Evolutionary conservation across 805 yeast genomes (phyloP).

Genomic region (Pichia phayaonensis): DNA sequence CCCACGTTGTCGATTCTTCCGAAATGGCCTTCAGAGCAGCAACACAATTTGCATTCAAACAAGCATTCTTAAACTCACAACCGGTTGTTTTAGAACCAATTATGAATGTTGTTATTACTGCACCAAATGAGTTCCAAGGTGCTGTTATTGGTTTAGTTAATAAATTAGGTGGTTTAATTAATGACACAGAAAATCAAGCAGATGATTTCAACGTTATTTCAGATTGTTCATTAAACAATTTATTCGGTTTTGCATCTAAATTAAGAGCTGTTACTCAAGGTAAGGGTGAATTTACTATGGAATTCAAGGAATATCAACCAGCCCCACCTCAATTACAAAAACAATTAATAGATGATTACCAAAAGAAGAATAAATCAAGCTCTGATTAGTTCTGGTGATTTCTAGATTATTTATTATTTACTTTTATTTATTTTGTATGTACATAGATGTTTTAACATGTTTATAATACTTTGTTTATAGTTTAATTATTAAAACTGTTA

Average conservation of each 20-base stretch:
- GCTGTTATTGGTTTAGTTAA: constrained; percentile 83
- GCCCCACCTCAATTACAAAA: constrained; percentile 85
- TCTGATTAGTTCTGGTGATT: neutral
- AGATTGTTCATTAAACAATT: constrained; percentile 91
- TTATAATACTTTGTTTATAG: constrained; percentile 1
- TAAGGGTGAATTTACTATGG: constrained; percentile 95
- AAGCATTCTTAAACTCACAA: constrained; percentile 74
- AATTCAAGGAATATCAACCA: constrained; percentile 87
- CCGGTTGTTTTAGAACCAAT: constrained; percentile 95
- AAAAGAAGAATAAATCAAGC: constrained; percentile 40
- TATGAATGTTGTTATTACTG: constrained; percentile 87
- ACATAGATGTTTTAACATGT: neutral
- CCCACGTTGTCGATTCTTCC: constrained; percentile 94
- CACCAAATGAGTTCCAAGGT: constrained; percentile 97
- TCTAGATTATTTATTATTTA: neutral
- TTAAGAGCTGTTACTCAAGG: constrained; percentile 97
- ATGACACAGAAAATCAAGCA: constrained; percentile 87
- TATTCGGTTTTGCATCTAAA: constrained; percentile 95
- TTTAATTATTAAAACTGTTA: neutral
- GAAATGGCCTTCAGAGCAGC: constrained; percentile 95
- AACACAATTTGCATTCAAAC: constrained; percentile 83
- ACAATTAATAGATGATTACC: constrained; percentile 78
- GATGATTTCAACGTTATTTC: constrained; percentile 92
- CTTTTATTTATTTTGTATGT: neutral
- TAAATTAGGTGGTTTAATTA: constrained; percentile 85